Conservation (phyloP, 345 rosid genomes). For the Punica granatum region DNA sequence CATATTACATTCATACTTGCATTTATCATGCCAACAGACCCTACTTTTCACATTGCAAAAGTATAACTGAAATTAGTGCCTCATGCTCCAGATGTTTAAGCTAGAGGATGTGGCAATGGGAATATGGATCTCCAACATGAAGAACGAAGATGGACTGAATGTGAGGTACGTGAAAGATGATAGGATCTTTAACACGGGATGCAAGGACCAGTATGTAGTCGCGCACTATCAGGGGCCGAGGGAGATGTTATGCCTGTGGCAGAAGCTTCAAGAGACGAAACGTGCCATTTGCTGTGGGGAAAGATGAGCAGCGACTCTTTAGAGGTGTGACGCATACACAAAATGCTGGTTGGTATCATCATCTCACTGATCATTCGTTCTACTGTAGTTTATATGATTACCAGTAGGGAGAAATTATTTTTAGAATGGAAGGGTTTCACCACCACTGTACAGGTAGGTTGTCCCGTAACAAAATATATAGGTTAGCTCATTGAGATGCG, state of each 20-base stretch:
- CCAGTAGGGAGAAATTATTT: neutral
- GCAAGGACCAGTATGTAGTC: conserved; percentile 76
- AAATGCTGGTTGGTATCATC: neutral
- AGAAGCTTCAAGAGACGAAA: conserved; percentile 66
- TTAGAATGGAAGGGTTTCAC: neutral
- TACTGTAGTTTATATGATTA: neutral
- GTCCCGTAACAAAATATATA: neutral
- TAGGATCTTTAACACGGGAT: conserved; percentile 64
- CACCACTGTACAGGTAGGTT: neutral
- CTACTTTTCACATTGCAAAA: too few species aligned
- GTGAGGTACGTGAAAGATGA: conserved; percentile 64
- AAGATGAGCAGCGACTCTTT: conserved; percentile 11
- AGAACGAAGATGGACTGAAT: conserved; percentile 47
- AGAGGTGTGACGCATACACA: neutral
- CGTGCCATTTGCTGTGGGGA: conserved; percentile 68
- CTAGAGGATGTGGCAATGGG: conserved; percentile 99
- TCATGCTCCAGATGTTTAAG: conserved; percentile 72
- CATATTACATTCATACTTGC: too few species aligned
- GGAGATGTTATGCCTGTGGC: conserved; percentile 92
- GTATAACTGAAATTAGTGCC: neutral
- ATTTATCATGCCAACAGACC: too few species aligned
- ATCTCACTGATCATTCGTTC: neutral
- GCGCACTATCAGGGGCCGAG: conserved; percentile 96
- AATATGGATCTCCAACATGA: conserved; percentile 74
- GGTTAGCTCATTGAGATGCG: neutral